Percentiles rank a stretch among this genome's conserved stretches.
phyloP scores from a whole-genome alignment of 78 protist species.

The Blattamonas nauphoetae region DNA sequence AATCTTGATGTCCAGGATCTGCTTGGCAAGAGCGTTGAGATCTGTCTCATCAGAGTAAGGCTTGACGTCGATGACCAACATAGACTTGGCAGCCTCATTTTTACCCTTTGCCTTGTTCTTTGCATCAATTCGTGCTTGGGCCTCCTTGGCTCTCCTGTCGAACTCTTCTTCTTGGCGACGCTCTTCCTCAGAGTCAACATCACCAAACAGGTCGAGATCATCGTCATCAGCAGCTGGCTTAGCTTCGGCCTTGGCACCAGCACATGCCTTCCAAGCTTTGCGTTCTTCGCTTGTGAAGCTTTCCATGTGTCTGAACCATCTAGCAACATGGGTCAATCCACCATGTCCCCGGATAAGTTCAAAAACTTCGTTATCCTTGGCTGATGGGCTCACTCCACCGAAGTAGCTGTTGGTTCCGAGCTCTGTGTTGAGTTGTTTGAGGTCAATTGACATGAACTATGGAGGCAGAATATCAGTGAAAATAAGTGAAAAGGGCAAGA shows the following conservation, averaged over 20 bases:
- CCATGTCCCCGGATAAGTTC: not conserved
- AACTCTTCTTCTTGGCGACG: not conserved
- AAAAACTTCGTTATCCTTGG: not conserved
- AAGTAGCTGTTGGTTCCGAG: not conserved
- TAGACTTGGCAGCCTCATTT: not conserved
- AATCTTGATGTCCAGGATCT: not conserved
- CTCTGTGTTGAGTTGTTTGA: not conserved
- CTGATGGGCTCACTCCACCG: not conserved
- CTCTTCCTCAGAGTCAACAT: not conserved
- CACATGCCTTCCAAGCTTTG: not conserved
- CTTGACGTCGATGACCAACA: slow-evolving; percentile 1
- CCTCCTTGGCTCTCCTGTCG: not conserved
- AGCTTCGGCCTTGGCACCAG: not conserved
- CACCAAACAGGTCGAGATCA: slow-evolving; percentile 11
- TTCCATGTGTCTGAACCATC: not conserved
- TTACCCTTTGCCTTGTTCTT: not conserved
- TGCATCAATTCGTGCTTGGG: slow-evolving; percentile 11
- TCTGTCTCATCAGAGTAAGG: slow-evolving; percentile 1
- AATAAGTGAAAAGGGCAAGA: no score
- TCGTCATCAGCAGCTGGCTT: not conserved
- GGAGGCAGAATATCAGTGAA: no score
- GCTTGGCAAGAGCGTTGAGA: not conserved
- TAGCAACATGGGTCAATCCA: not conserved
- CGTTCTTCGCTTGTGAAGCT: not conserved
- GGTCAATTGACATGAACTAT: not conserved